Evolutionary conservation across 768 basidiomycete species (phyloP).

Genomic region (Bullera alba): DNA sequence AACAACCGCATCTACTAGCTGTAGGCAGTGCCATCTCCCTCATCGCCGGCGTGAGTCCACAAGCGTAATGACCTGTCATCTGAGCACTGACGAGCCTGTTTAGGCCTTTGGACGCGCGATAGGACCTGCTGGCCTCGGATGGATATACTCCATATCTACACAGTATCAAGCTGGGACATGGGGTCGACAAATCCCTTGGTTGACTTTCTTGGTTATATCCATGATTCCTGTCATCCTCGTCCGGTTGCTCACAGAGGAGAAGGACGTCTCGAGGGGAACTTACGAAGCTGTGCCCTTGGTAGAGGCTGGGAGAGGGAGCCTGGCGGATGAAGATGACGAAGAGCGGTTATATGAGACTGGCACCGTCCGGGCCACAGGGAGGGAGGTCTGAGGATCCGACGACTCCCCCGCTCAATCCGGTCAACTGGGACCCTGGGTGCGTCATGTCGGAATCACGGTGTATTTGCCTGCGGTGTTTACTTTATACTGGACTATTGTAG

Average conservation of each 20-base stretch:
- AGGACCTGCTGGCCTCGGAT: conserved; percentile 28
- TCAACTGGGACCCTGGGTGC: no score
- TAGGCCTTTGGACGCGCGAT: conserved; percentile 25
- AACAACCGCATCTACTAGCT: conserved; percentile 27
- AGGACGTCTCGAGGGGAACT: background rate
- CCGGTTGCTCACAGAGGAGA: conserved; percentile 5
- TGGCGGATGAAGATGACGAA: no score
- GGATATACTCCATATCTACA: conserved; percentile 35
- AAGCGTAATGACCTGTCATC: conserved; percentile 5
- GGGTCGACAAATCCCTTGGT: conserved; percentile 28
- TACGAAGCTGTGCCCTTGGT: conserved; percentile 20
- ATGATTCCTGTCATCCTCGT: conserved; percentile 13
- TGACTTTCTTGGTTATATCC: conserved; percentile 12
- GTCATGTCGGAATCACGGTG: no score
- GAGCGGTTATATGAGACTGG: background rate
- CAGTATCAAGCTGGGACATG: conserved; percentile 14
- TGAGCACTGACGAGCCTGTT: background rate
- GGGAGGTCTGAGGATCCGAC: background rate
- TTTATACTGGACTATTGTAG: no score
- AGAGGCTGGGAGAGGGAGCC: conserved; percentile 2
- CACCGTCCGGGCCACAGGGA: background rate
- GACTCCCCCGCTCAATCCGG: no score
- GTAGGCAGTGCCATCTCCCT: conserved; percentile 23
- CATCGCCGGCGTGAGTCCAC: conserved; percentile 26
- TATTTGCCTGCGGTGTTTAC: no score